Evolutionary conservation across 805 yeast species (phyloP).

Genomic region (Candida montana): DNA sequence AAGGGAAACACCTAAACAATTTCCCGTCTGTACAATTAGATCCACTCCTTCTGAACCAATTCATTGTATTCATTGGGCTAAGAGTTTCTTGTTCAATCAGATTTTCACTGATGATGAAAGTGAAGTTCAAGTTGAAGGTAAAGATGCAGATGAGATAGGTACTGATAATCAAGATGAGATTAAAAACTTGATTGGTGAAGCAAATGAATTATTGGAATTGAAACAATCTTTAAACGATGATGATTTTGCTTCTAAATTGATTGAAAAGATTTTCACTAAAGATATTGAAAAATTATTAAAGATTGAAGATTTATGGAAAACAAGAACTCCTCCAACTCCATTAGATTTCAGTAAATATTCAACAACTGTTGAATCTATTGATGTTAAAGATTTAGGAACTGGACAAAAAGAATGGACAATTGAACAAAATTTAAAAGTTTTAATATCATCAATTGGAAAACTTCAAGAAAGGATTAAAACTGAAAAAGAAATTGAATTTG

Average conservation of each 20-base stretch:
- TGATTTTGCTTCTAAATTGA: slow-evolving; percentile 37
- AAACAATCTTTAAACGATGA: slow-evolving; percentile 33
- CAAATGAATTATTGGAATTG: slow-evolving; percentile 55
- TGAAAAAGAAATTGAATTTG: slow-evolving; percentile 56
- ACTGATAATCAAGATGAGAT: slow-evolving; percentile 62
- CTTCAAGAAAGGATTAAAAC: slow-evolving; percentile 43
- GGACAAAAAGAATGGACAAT: slow-evolving; percentile 51
- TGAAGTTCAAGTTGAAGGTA: slow-evolving; percentile 26
- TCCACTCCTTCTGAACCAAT: slow-evolving; percentile 96
- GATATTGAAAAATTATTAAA: slow-evolving; percentile 72
- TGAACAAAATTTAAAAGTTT: slow-evolving; percentile 56
- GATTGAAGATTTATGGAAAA: slow-evolving; percentile 76
- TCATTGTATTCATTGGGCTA: slow-evolving; percentile 97
- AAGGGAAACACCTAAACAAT: slow-evolving; percentile 83
- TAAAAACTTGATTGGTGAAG: slow-evolving; percentile 58
- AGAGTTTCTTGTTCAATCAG: slow-evolving; percentile 79
- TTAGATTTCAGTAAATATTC: slow-evolving; percentile 32
- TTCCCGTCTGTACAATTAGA: slow-evolving; percentile 94
- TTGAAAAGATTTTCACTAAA: slow-evolving; percentile 56
- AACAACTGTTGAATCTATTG: slow-evolving; percentile 12
- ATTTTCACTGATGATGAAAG: slow-evolving; percentile 54
- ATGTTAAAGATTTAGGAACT: slow-evolving; percentile 22
- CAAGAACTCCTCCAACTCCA: slow-evolving; percentile 64
- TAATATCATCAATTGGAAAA: slow-evolving; percentile 41
- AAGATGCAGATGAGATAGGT: slow-evolving; percentile 42